Base-by-base conservation (phyloP, 352 stramenopile species). In the Phytophthora cactorum region DNA sequence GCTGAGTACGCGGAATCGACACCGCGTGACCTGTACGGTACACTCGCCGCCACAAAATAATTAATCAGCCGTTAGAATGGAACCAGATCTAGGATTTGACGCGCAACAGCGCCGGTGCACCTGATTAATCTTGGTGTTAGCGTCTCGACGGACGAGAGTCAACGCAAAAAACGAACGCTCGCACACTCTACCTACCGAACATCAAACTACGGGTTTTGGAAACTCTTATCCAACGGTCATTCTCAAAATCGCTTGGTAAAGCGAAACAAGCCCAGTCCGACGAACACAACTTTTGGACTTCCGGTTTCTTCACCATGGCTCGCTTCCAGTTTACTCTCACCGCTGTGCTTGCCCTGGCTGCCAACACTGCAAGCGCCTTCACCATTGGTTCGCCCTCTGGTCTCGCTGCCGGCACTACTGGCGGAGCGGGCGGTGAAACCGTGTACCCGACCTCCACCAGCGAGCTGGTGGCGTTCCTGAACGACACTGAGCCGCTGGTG, bases 361-460 rank as follows among this genome's bases (percentile, higher is more conserved):
- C 62, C 86, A 47, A 45, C 15, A 51, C 47, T 0, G 55, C 28
- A 74, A 88, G 66, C 9, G 61, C 67, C 22, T 74, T 70, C 50
- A 74, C 67, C 3, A 36, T 74, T n/a, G 67, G 67, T 29, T 74
- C 73, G 17, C 59, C 63, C 28, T 67, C 70, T 41, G 72, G 75
- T 34, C 39, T 82, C 0, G 75, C 75, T 5, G 52, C 49, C 4
- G 77, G 73, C 10, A 69, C 70, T 1, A 86, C 77, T 0, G 77
- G 77, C 8, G 77, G 77, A 5, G 78, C 66, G 57, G 67, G 51
- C 31, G 66, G 64, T 9, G 55, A 52, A 4, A 44, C 70, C 0
- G 69, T 81, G 9, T 82, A 79, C 59, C 78, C 78, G 4, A 79
- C 56, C 17, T 73, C 61, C 3, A 78, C 70, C 43, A 52, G 52